Evolutionary conservation across 139 green algal species (phyloP), one percentile per base, ranked within the genome.

Genomic region (Coelastrella sp.): DNA sequence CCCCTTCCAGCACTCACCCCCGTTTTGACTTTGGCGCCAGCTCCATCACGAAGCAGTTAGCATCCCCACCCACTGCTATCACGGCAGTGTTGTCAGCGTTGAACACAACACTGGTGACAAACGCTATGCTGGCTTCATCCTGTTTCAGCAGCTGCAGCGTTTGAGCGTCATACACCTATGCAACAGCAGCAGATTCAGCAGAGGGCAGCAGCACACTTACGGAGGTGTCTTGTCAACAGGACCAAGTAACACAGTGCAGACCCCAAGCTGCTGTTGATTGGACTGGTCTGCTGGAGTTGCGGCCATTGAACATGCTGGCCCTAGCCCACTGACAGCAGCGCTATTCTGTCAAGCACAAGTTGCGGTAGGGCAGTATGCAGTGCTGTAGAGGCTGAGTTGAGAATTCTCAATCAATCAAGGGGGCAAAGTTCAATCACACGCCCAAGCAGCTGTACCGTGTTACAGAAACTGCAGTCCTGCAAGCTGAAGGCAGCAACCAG

Each of bases 31-130:
- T 22, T 54, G 82, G 4, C 14, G 64, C 82, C 23, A 87, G 19
- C 57, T 91, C 88, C 80, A 88, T 87, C n/a, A 91, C 88, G 19
- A 73, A 88, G 65, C 78, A 87, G 80, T 91, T 91, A 80, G 88
- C 88, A 68, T 91, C 88, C 14, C 80, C 88, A 71, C 88, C 88
- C n/a, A 91, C 88, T 57, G 80, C 80, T 19, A 91, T 87, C 19
- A 91, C 68, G 6, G 65, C 65, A 6, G 54, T 83, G 23, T 88
- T 71, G 73, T 91, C 80, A 19, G 20, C 71, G 16, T 66, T 76
- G 73, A 91, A 91, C 2, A 16, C 32, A 3, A 77, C 88, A 65
- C 59, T 32, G 47, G 47, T 85, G n/a, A 91, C 88, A 68, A 91
- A 91, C 3, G 71, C 80, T 5, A 88, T 91, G 80, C 80, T 91